Evolutionary conservation across 73 alveolate genomes (phyloP), one percentile per base, ranked within the genome.

Genomic region (Paramecium octaurelia): DNA sequence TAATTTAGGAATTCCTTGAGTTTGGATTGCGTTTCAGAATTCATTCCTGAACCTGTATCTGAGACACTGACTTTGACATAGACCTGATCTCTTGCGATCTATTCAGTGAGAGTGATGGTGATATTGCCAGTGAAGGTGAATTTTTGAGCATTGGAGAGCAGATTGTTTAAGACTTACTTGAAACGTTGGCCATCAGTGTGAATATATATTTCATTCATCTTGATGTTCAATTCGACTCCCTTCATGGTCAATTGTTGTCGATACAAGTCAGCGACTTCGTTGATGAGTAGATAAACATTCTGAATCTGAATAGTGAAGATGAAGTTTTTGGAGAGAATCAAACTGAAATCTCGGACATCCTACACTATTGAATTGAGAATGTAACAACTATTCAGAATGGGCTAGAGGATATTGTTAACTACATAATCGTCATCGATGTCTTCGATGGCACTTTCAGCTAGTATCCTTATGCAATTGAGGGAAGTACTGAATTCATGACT

Each of bases 401-500:
- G 91, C 21, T 43, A 21, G 10, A 80, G 20, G 8, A 21, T n/a
- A 24, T 40, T 21, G 24, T 10, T 80, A n/a, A 21, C 70, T 21
- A 48, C 12, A 21, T 23, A 80, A 21, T 42, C 46, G 18, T 40
- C 73, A 23, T 23, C 46, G 3, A 64, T 34, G 31, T 80, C 91
- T 42, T 80, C 91, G 16, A 23, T 3, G 18, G 76, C 91, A 80
- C 46, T 80, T 80, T 80, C 91, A 8, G 77, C 91, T 10, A 80
- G 57, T 10, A 80, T 40, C 21, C 91, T 16, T 10, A 80, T 80
- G 6, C 70, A 34, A 80, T 80, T 80, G 4, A 80, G 34, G 43
- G 91, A 80, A 24, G 91, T 64, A 24, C 91, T 80, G 73, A 80
- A 80, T 80, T 80, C 91, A 80, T 80, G 91, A 48, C 91, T 80